These are phyloP conservation scores for Rhazya stricta DNA, from an alignment of 257 asterid species.

Conservation along the genomic window DNA sequence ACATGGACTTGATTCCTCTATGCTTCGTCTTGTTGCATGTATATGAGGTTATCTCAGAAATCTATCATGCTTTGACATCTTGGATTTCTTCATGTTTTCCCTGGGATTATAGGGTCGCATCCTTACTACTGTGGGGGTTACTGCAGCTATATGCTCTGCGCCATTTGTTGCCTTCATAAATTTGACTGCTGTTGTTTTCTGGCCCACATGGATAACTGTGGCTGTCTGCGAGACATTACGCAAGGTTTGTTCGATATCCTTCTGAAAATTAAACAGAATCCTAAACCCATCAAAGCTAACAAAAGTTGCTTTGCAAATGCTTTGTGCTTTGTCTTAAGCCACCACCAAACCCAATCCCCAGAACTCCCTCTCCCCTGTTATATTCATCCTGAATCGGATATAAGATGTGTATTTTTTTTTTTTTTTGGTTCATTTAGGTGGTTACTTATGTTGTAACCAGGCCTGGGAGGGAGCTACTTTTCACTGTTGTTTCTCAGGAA, in stretches of 20 bases:
- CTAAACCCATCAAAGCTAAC: neutral
- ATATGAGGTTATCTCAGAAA: neutral
- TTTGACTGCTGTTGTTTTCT: conserved; percentile 73
- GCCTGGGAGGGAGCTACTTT: conserved; percentile 94
- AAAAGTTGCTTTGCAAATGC: neutral
- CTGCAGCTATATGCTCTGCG: conserved; percentile 71
- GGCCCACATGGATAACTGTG: conserved; percentile 96
- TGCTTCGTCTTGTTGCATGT: neutral
- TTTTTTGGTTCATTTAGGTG: conserved; percentile 62
- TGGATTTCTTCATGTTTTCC: neutral
- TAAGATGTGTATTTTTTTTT: conserved; percentile 7
- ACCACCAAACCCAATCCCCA: neutral
- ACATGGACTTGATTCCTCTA: neutral
- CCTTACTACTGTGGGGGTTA: conserved; percentile 81
- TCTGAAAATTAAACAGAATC: conserved; percentile 1
- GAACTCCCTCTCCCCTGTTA: neutral
- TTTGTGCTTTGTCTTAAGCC: neutral
- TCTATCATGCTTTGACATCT: conserved; percentile 1
- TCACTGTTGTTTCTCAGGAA: conserved; percentile 85
- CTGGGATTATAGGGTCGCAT: conserved; percentile 64
- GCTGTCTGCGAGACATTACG: conserved; percentile 83
- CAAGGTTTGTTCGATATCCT: conserved; percentile 49
- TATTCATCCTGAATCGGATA: neutral
- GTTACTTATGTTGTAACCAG: conserved; percentile 78
- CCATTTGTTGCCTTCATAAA: conserved; percentile 74